Conservation (phyloP, 148 eudicot genomes). For the Salicornia ramosissima region DNA sequence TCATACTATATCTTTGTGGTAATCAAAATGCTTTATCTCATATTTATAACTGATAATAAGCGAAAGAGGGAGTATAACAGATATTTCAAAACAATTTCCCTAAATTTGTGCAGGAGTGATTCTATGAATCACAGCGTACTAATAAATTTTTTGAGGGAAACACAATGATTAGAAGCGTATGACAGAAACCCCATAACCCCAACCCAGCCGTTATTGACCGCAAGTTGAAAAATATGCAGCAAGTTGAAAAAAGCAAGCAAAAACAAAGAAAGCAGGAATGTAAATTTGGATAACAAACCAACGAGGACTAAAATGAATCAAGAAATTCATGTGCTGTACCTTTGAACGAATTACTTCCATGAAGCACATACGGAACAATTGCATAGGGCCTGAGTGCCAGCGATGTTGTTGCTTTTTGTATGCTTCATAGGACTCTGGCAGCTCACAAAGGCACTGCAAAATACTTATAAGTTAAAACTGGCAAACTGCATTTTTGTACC, state of each 20-base stretch:
- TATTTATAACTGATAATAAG: no score
- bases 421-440: constrained; percentile 95
- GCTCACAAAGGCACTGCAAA: constrained; percentile 91
- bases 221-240: not conserved
- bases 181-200: no score
- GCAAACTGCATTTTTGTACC: constrained; percentile 1
- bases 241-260: not conserved
- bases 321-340: constrained; percentile 38
- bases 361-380: constrained; percentile 86
- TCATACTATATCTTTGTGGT: no score
- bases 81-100: not conserved
- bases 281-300: not conserved
- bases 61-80: not conserved
- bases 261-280: not conserved
- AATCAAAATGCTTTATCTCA: no score
- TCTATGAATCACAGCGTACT: not conserved
- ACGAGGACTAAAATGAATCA: not conserved
- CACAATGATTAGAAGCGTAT: not conserved
- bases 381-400: constrained; percentile 99
- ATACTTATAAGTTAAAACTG: constrained; percentile 14
- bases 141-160: not conserved
- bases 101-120: not conserved
- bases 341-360: constrained; percentile 71
- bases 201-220: not conserved
- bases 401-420: constrained; percentile 97